Base-by-base conservation (phyloP, 2,329 filamentous ascomycete genomes). In the Sporothrix brasiliensis region DNA sequence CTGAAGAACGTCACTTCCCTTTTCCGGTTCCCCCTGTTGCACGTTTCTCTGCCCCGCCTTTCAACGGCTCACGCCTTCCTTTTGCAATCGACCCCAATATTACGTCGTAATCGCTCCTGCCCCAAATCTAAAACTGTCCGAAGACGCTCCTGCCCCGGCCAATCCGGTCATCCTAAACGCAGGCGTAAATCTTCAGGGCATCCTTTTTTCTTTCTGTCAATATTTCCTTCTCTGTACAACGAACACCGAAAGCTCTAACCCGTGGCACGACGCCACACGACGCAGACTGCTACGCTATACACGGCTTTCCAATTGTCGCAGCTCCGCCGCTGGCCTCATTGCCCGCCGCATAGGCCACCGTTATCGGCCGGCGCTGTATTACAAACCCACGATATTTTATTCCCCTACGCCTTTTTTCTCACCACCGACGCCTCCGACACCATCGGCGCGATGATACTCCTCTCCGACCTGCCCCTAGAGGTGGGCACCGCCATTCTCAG, bases 401-500 rank as follows among this genome's bases (percentile, higher is more conserved):
- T 19, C 6, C 7, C 34, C 34, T 34, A 34, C 34, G 6, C 34
- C 27, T 16, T 56, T 56, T 6, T n/a, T 16, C 2, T 56, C 41
- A 27, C 13, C 24, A 44, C 56, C 30, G 13, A 60, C 30, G 41
- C 16, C 53, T n/a, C 53, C 27, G 47, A 14, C 60, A 49, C 14
- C 19, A 24, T 24, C 14, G 6, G 34, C 50, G 77, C 69, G 53
- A 80, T 79, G 78, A 71, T 72, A 11, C 71, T 74, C 69, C 68
- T 83, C n/a, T 79, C 77, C 0, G 76, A 80, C 56, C 83, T 90
- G 27, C 88, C 89, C 10, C 82, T 85, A 7, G 90, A 92, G 80
- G 83, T 91, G 54, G 77, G 91, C 34, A 86, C 90, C 75, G 81
- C 84, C 75, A 86, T 92, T 73, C 81, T 92, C 73, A 79, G 77